Evolutionary conservation across 148 eudicot species (phyloP).

Genomic region (Gaultheria prostrata): DNA sequence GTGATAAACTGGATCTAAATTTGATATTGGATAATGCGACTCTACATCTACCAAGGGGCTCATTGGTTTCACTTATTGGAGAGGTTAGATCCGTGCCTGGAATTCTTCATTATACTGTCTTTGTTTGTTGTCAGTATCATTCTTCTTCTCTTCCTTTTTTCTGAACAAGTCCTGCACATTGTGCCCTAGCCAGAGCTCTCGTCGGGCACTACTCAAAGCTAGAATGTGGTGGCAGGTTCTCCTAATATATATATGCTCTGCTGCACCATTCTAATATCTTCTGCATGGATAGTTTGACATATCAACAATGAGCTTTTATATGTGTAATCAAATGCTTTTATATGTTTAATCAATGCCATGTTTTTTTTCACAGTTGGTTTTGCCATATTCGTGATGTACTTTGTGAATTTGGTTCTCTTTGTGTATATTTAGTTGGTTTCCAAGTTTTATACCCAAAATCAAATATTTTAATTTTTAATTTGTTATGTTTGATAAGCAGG

Average conservation of each 20-base stretch:
- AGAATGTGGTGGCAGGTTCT: too few relatives aligned
- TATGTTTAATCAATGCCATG: too few relatives aligned
- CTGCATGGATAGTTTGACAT: too few relatives aligned
- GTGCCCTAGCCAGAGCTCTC: not conserved
- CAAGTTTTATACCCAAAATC: too few relatives aligned
- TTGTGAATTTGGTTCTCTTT: not conserved
- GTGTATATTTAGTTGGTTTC: too few relatives aligned
- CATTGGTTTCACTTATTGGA: conserved; percentile 73
- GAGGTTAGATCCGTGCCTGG: conserved; percentile 48
- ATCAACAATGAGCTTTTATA: too few relatives aligned
- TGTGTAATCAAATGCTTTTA: too few relatives aligned
- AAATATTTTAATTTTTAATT: too few relatives aligned
- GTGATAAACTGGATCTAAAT: conserved; percentile 34
- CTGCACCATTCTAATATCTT: too few relatives aligned
- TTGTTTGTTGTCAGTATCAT: not conserved
- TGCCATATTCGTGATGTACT: not conserved
- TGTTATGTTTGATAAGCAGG: conserved; percentile 47
- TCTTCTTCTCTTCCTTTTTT: not conserved
- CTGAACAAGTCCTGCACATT: not conserved
- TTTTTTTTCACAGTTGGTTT: too few relatives aligned
- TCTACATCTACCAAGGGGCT: conserved; percentile 68
- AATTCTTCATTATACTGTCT: not conserved
- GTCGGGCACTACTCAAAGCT: not conserved
- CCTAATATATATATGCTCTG: too few relatives aligned
- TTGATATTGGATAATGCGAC: conserved; percentile 52